Evolutionary conservation across 2,329 filamentous ascomycete species (phyloP).

Genomic region (Lasiodiplodia gonubiensis): DNA sequence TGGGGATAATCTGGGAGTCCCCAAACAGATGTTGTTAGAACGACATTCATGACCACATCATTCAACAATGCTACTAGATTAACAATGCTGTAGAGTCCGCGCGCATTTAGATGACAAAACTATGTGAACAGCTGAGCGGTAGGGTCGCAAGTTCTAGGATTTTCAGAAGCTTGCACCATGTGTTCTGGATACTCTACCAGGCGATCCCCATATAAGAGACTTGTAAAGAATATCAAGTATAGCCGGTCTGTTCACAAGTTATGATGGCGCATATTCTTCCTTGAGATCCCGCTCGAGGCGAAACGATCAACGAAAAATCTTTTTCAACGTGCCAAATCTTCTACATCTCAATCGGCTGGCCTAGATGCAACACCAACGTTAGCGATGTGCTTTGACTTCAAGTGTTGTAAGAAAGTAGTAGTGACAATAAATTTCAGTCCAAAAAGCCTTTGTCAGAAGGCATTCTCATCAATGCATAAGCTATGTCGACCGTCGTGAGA

Average conservation of each 20-base stretch:
- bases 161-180: background rate
- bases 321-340: background rate
- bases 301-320: conserved; percentile 18
- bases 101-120: background rate
- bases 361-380: background rate
- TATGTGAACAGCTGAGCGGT: background rate
- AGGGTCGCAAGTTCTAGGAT: background rate
- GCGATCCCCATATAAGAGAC: background rate
- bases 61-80: background rate
- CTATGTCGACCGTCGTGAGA: conserved; percentile 91
- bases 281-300: conserved; percentile 10
- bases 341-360: too few species aligned
- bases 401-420: background rate
- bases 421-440: conserved; percentile 14
- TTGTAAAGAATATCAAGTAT: background rate
- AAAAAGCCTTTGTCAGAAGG: conserved; percentile 72
- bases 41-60: background rate
- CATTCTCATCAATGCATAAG: conserved; percentile 76
- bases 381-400: background rate
- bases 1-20: background rate
- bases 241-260: background rate
- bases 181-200: background rate
- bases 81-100: background rate
- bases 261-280: background rate
- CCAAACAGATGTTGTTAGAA: background rate